Evolutionary conservation across 352 stramenopile genomes (phyloP), one percentile per base, ranked within the genome.

Genomic region (Pythium pyrilobum): DNA sequence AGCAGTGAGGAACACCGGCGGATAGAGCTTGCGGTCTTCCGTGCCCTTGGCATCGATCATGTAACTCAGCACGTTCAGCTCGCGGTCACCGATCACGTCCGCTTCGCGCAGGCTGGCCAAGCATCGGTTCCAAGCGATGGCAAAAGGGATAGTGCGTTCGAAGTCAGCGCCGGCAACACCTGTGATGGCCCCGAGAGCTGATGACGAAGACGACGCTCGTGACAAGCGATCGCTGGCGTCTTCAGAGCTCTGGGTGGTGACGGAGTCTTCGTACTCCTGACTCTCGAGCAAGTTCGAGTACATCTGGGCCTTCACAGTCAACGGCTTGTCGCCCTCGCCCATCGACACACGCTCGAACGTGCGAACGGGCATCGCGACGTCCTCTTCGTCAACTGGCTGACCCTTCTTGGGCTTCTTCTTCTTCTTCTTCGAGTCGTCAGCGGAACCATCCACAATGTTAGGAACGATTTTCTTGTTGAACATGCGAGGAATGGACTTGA

Each of bases 391-490:
- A 15, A 50, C 64, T 2, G 45, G 20, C 12, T 62, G 36, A 10
- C 47, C 44, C n/a, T 66, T 58, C 63, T 85, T 85, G 5, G 42
- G 42, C 60, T 86, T 81, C 52, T 65, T 66, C 46, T 80, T 82
- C 46, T 85, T 87, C 48, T 87, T 85, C 52, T 85, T 85, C 64
- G 85, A 84, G 59, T 81, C 74, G 15, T 82, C 74, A 11, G 52
- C 60, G 9, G 56, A 53, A 9, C 43, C 66, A 44, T 92, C 81
- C n/a, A 87, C 69, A 48, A 92, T 88, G 59, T 92, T 92, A 32
- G 77, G 74, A 20, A 90, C 77, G 47, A 92, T 85, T 43, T 92
- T 92, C 56, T 86, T 77, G 68, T 92, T 92, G 50, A 92, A 92
- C 72, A 89, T 81, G 29, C 80, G 70, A 15, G 82, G 82, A 59